These are phyloP conservation scores for Viola pubescens DNA, from an alignment of 441 rosid genomes.

Conservation along the genomic window DNA sequence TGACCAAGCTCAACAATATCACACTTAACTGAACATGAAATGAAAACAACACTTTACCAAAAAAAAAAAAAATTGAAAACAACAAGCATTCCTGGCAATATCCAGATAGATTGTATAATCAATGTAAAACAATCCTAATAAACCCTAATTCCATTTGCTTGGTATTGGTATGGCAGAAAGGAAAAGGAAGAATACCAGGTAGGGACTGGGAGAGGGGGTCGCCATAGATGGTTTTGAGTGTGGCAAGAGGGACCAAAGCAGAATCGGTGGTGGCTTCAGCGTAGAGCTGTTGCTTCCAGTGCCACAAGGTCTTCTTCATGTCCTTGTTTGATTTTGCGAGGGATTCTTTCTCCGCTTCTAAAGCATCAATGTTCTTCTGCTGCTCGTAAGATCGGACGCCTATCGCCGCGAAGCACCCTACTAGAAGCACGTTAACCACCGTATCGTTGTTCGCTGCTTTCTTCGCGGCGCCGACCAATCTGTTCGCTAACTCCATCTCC, in stretches of 20 bases:
- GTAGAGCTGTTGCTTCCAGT: slow-evolving; percentile 75
- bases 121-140: neutral
- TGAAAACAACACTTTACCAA: neutral
- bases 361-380: slow-evolving; percentile 44
- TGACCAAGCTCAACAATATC: too few relatives aligned
- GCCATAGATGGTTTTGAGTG: slow-evolving; percentile 58
- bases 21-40: too few relatives aligned
- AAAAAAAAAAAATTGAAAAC: neutral
- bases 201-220: slow-evolving; percentile 29
- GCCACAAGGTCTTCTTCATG: slow-evolving; percentile 56
- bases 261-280: slow-evolving; percentile 49
- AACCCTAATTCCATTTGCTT: neutral
- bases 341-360: slow-evolving; percentile 47
- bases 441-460: slow-evolving; percentile 32
- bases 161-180: neutral
- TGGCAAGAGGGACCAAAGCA: slow-evolving; percentile 47
- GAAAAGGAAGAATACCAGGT: slow-evolving; percentile 1
- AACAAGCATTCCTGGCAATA: neutral
- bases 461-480: slow-evolving; percentile 9
- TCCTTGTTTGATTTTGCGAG: slow-evolving; percentile 46
- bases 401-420: slow-evolving; percentile 38
- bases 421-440: slow-evolving; percentile 43
- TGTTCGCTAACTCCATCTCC: slow-evolving; percentile 16
- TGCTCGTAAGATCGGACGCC: slow-evolving; percentile 46
- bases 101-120: neutral